These are phyloP conservation scores for Ceratocystis alfenasii DNA, from an alignment of 2,329 filamentous ascomycete genomes.

Conservation along the genomic window DNA sequence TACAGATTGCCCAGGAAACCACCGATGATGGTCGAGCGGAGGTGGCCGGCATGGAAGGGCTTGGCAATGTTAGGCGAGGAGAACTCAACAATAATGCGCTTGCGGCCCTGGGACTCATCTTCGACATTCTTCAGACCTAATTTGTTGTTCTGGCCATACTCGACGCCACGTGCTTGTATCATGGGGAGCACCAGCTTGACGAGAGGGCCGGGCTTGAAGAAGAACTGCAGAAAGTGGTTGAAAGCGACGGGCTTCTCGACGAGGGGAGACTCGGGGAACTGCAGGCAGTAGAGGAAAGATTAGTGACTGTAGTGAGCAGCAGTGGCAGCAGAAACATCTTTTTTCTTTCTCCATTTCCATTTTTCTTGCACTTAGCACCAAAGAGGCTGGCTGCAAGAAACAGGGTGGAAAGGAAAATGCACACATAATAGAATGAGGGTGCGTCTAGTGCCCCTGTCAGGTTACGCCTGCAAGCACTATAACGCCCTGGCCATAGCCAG, in stretches of 20 bases:
- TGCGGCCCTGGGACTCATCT: slow-evolving; percentile 48
- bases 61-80: slow-evolving; percentile 80
- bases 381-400: not conserved
- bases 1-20: slow-evolving; percentile 65
- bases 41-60: slow-evolving; percentile 67
- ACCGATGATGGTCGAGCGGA: slow-evolving; percentile 68
- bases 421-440: not conserved
- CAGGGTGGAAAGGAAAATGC: not conserved
- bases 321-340: too few species aligned
- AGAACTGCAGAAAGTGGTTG: slow-evolving; percentile 66
- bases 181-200: slow-evolving; percentile 54
- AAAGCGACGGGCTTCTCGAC: slow-evolving; percentile 56
- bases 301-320: not conserved
- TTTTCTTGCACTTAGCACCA: too few species aligned
- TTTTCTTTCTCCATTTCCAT: too few species aligned
- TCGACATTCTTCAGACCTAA: slow-evolving; percentile 50
- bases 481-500: not conserved
- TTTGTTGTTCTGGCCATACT: slow-evolving; percentile 51
- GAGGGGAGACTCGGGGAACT: slow-evolving; percentile 65
- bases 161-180: slow-evolving; percentile 48
- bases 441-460: not conserved
- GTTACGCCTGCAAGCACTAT: slow-evolving; percentile 1
- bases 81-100: slow-evolving; percentile 66
- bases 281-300: not conserved
- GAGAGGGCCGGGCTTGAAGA: slow-evolving; percentile 60